Conservation (phyloP, 495 filamentous ascomycete species). For the Neurospora sp. region DNA sequence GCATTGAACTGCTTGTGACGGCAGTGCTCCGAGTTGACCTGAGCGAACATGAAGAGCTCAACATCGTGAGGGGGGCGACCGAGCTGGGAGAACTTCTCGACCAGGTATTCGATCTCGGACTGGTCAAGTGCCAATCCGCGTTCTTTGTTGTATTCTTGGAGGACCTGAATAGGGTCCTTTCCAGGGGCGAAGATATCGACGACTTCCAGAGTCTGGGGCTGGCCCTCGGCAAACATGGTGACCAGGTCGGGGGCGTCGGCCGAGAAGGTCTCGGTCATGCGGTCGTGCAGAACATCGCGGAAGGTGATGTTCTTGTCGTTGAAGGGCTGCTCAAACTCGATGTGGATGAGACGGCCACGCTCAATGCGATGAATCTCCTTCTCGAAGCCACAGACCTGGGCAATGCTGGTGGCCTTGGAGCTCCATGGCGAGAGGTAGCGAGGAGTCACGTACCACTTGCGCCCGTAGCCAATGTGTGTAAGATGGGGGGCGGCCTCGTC, state of each 20-base stretch:
- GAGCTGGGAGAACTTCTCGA: conserved; percentile 67
- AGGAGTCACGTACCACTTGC: conserved; percentile 58
- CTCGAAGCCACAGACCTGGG: conserved; percentile 78
- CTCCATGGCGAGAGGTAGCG: conserved; percentile 96
- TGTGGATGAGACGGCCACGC: conserved; percentile 62
- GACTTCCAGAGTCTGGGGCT: conserved; percentile 57
- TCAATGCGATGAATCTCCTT: conserved; percentile 72
- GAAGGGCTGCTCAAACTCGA: conserved; percentile 47
- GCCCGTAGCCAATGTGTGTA: conserved; percentile 22
- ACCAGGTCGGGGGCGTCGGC: conserved; percentile 53
- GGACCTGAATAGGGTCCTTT: conserved; percentile 53
- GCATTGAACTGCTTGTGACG: conserved; percentile 87
- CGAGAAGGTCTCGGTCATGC: conserved; percentile 82
- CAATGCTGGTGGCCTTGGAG: conserved; percentile 88
- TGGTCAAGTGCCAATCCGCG: conserved; percentile 79
- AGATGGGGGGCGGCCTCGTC: conserved; percentile 6
- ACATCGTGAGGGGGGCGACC: conserved; percentile 76
- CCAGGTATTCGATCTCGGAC: conserved; percentile 87
- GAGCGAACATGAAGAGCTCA: conserved; percentile 98
- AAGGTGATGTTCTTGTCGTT: conserved; percentile 44
- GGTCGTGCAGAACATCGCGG: conserved; percentile 69
- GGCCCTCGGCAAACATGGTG: conserved; percentile 68
- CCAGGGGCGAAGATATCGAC: conserved; percentile 57
- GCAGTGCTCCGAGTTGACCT: conserved; percentile 82
- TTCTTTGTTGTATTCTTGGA: conserved; percentile 71